These are phyloP conservation scores for Casuarina cunninghamiana DNA, from an alignment of 306 rosid genomes.

Conservation along the genomic window DNA sequence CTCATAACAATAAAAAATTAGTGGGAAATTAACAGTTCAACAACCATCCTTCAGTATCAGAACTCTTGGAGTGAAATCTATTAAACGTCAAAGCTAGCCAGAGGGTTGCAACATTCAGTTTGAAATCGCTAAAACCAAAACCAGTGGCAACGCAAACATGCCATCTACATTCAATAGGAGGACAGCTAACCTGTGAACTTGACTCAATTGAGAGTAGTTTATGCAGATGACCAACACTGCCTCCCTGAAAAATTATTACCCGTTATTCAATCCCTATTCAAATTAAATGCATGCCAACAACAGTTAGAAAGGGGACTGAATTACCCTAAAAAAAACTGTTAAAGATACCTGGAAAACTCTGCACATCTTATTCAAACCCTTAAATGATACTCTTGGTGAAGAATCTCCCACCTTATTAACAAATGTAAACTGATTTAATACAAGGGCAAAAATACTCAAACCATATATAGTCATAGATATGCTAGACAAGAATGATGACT, in stretches of 20 bases:
- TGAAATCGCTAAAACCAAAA: not conserved
- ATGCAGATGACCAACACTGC: slow-evolving; percentile 90
- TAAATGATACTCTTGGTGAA: slow-evolving; percentile 44
- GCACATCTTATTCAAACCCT: slow-evolving; percentile 42
- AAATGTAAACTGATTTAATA: not conserved
- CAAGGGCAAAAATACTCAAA: slow-evolving; percentile 5
- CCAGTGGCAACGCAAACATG: not conserved
- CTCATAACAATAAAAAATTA: not conserved
- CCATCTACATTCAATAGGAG: slow-evolving; percentile 3
- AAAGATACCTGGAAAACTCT: slow-evolving; percentile 81
- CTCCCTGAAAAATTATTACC: slow-evolving; percentile 64
- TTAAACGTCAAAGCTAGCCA: not conserved
- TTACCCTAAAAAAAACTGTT: slow-evolving; percentile 1
- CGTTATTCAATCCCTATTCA: not conserved
- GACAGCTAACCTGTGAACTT: slow-evolving; percentile 74
- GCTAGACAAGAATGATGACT: slow-evolving; percentile 7
- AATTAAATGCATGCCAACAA: not conserved
- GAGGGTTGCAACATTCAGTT: not conserved
- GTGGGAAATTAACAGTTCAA: slow-evolving; percentile 5
- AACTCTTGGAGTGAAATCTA: slow-evolving; percentile 1
- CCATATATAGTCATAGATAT: slow-evolving; percentile 4
- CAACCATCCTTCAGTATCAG: slow-evolving; percentile 19
- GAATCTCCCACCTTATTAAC: slow-evolving; percentile 70
- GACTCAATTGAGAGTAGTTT: slow-evolving; percentile 86
- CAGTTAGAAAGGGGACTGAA: slow-evolving; percentile 1